Evolutionary conservation across 176 grass and related monocot genomes (phyloP), one percentile per base, ranked within the genome.

Genomic region (Saccharum officinarum): DNA sequence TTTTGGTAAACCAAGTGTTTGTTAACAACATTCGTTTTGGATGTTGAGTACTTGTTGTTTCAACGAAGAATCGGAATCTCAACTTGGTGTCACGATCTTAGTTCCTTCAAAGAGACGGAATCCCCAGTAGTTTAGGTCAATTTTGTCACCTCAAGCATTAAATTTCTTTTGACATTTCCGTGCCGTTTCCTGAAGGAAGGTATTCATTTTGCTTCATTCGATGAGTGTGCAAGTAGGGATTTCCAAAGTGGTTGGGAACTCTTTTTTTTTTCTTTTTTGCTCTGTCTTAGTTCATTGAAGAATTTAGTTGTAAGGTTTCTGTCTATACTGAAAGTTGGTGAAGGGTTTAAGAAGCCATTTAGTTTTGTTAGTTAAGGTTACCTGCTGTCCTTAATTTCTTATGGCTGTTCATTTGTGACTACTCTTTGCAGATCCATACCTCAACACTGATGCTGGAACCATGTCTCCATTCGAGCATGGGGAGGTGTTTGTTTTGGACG

Each of bases 371-470:
- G 75, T 80, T 63, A 69, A 18, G 18, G 61, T 70, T 63, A 87
- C 34, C 75, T 38, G 7, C 18, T 69, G 30, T 33, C 63, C 34
- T 54, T 80, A 62, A 39, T 81, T 80, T 92, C 61, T 66, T 78
- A 78, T 59, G 18, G 7, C 55, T 42, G 9, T 17, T 85, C 34
- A 49, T 77, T 40, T 85, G 23, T 87, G 77, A 84, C 42, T 73
- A 69, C 80, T 50, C 36, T 92, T 46, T 82, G 82, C 91, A 98
- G 97, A 98, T 85, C 97, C 97, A 81, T 99, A 99, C 77, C 90
- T 99, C 44, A 99, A 99, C 82, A 99, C 92, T 82, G 94, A 99
- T 88, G 97, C 97, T 81, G 97, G 97, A 80, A 99, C 97, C n/a
- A 99, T 99, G 97, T 97, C 97, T 67, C 97, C 97, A 0, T 81